phyloP scores from a whole-genome alignment of 371 early-diverging fungal genomes.

The Mortierella sp. region DNA sequence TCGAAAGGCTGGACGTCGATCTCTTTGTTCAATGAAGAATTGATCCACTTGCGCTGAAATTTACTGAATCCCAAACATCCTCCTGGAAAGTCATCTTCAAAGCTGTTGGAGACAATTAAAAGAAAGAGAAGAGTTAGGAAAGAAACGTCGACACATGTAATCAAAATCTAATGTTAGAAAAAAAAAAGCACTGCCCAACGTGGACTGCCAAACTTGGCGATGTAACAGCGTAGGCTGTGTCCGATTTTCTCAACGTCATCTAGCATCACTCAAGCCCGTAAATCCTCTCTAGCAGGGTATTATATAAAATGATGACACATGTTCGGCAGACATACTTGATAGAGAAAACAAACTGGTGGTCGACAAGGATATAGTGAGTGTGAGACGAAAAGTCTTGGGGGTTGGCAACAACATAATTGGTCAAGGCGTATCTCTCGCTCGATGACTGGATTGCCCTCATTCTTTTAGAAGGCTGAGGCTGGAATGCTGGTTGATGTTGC shows the following conservation, averaged over 20 bases:
- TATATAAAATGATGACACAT: background rate
- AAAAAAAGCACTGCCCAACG: too few relatives aligned
- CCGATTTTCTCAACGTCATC: conserved; percentile 11
- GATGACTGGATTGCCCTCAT: conserved; percentile 65
- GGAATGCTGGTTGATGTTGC: conserved; percentile 25
- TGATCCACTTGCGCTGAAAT: conserved; percentile 91
- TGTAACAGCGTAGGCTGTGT: background rate
- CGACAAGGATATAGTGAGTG: conserved; percentile 80
- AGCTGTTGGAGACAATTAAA: conserved; percentile 49
- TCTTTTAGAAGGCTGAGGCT: conserved; percentile 27
- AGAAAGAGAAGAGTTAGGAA: background rate
- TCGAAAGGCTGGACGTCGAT: conserved; percentile 85
- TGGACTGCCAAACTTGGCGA: too few relatives aligned
- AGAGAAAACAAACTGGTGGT: conserved; percentile 83
- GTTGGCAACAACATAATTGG: conserved; percentile 81
- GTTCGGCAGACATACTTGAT: conserved; percentile 65
- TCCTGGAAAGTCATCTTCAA: conserved; percentile 65
- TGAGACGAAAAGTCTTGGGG: conserved; percentile 79
- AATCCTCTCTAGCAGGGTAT: too few relatives aligned
- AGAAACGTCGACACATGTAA: background rate
- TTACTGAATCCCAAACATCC: conserved; percentile 84
- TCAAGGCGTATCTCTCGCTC: conserved; percentile 77
- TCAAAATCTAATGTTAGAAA: background rate
- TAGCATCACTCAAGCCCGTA: background rate
- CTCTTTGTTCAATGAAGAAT: conserved; percentile 83